A percentile compares a stretch with the other conserved stretches of the same genome.
These are phyloP conservation scores for Thuidium tamariscinum DNA, from an alignment of 225 moss, liverwort and hornwort species.

Conservation along the genomic window DNA sequence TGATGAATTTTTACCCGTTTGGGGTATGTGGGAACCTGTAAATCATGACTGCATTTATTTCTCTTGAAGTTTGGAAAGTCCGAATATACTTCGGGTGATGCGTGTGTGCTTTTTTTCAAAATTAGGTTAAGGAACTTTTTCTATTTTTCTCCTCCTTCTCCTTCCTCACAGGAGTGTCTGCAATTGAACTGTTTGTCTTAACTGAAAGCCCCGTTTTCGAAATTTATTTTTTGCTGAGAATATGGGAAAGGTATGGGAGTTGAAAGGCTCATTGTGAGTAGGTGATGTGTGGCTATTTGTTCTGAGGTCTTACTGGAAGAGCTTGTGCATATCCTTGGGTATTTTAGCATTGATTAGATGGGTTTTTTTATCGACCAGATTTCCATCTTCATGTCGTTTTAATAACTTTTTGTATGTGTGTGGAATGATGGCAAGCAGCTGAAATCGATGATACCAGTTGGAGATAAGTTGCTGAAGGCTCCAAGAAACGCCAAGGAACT, in stretches of 20 bases:
- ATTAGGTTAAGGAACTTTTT: background rate
- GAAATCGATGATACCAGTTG: slow-evolving; percentile 43
- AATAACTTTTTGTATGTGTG: background rate
- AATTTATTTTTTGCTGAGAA: background rate
- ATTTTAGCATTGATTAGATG: background rate
- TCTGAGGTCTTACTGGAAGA: background rate
- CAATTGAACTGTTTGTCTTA: background rate
- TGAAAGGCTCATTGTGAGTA: background rate
- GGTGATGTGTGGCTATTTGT: background rate
- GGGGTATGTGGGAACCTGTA: background rate
- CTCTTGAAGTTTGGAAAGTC: background rate
- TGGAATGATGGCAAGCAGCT: slow-evolving; percentile 7
- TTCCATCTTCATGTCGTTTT: background rate
- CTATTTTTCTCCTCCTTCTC: background rate
- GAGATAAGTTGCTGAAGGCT: slow-evolving; percentile 37
- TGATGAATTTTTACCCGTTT: background rate
- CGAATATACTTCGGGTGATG: background rate
- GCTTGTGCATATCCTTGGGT: background rate
- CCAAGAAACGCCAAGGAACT: slow-evolving; percentile 46
- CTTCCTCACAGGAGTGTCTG: background rate
- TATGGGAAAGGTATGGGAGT: background rate
- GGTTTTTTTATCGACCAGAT: background rate
- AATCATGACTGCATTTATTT: background rate
- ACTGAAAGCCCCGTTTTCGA: background rate
- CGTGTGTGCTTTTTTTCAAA: background rate